Base-by-base conservation (phyloP, 306 rosid genomes). In the Purshia tridentata region DNA sequence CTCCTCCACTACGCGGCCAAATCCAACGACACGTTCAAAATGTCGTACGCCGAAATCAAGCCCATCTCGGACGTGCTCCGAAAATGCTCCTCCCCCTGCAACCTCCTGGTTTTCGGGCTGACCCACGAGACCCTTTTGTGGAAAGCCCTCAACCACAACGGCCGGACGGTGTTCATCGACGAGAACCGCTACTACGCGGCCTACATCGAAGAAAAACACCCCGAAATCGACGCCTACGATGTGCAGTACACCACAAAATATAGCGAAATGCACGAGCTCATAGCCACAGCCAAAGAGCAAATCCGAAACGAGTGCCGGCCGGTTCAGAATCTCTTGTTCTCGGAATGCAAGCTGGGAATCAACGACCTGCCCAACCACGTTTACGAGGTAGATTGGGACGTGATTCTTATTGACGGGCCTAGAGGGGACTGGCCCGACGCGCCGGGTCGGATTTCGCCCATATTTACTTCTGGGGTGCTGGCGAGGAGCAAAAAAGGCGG, bases 101-200 rank as follows among this genome's bases (percentile, higher is more conserved):
- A 91, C 53, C 77, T 94, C 61, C 89, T 94, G 5, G 62, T 94
- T 20, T 94, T 94, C 69, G 99, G 99, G 15, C 91, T 94, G 69
- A 91, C 99, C 0, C 90, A 78, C 18, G 99, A 94, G 54, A 91
- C 96, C 58, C 89, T 94, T 8, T 85, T 94, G 53, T 94, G 99
- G 99, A 94, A 90, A 78, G 86, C 97, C 10, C 84, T 94, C 11
- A 94, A 94, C 80, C 88, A 90, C 83, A 84, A 90, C n/a, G 99
- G 99, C 51, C 79, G 95, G 23, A 95, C 98, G 0, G 96, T 95
- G 0, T 95, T 91, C 89, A 87, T 95, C 45, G 98, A 94, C 8
- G 99, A 95, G 78, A 95, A 95, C 56, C 91, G 99, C 0, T 95
- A 95, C 77, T 95, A 89, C 75, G 99, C 97, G 0, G 98, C 99